Base-by-base conservation (phyloP, 208 protist species). In the Leishmania braziliensis region DNA sequence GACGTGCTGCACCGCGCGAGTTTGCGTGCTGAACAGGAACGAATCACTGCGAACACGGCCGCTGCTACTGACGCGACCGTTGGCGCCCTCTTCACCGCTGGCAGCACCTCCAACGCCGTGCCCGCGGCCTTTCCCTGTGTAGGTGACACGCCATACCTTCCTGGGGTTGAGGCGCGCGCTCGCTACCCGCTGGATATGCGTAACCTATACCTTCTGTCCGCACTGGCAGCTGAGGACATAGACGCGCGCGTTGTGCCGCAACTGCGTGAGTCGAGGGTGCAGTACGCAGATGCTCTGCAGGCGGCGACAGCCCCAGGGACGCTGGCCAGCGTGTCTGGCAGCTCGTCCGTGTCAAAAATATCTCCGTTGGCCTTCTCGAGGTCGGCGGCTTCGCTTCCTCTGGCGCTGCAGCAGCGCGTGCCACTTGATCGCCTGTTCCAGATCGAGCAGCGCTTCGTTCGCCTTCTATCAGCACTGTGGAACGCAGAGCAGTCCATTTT, bases 111-210 rank as follows among this genome's bases (percentile, higher is more conserved):
- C 16, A 33, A n/a, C 10, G 54, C 36, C 54, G 53, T n/a, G 6
- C 3, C 62, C 36, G 65, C 20, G 33, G 33, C 39, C 23, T 68
- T 85, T 5, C 82, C 84, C 10, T 60, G n/a, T 33, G 71, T 90
- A 1, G 87, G 87, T 6, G 48, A 62, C 23, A 83, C 84, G 0
- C 84, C 84, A 12, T 83, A 88, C 74, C 60, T 90, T 20, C 78
- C 86, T 26, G 75, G 84, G 48, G 77, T 86, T 65, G 72, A 79
- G 71, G 48, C 68, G 2, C 85, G 88, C 23, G 46, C 63, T 36
- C 78, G 71, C 56, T 96, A 93, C 75, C 83, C 85, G 53, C 75
- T 94, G 51, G 91, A 96, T 83, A 92, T 93, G 84, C 89, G 81
- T 39, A 88, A 92, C 76, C 77, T 93, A n/a, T 93, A 95, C 83